These are phyloP conservation scores for Fusarium palustre DNA, from an alignment of 2,329 filamentous ascomycete species.

Conservation along the genomic window DNA sequence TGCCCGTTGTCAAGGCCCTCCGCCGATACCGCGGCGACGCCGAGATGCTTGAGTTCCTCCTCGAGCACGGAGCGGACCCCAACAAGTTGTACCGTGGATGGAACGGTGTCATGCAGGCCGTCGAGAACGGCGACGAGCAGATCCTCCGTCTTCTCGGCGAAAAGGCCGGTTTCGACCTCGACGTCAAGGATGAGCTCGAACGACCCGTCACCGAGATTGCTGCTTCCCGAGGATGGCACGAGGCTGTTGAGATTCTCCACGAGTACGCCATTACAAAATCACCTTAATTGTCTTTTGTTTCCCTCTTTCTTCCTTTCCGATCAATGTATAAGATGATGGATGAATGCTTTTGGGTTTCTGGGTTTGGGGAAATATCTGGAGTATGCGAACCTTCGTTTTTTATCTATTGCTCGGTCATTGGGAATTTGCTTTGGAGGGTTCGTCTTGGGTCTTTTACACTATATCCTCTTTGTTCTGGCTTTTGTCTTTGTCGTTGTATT, in stretches of 20 bases:
- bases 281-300: constrained; percentile 7
- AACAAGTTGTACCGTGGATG: constrained; percentile 76
- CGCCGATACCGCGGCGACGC: constrained; percentile 68
- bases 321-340: constrained; percentile 39
- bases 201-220: constrained; percentile 69
- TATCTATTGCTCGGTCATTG: constrained; percentile 13
- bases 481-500: constrained; percentile 11
- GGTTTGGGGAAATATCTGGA: constrained; percentile 33
- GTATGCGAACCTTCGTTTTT: constrained; percentile 13
- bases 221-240: constrained; percentile 67
- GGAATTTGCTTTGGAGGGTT: constrained; percentile 23
- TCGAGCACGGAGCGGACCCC: constrained; percentile 73
- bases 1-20: constrained; percentile 77
- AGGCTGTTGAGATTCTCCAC: constrained; percentile 62
- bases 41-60: constrained; percentile 71
- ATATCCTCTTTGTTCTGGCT: constrained; percentile 37
- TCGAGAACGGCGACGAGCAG: constrained; percentile 70
- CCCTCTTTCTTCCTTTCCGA: background rate
- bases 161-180: constrained; percentile 63
- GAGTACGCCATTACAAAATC: constrained; percentile 32
- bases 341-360: constrained; percentile 21
- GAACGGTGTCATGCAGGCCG: constrained; percentile 73
- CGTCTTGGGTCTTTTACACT: constrained; percentile 21
- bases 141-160: constrained; percentile 65
- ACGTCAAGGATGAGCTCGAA: constrained; percentile 65